Conservation (phyloP, 2,329 filamentous ascomycete genomes). For the Aspergillus hortae region DNA sequence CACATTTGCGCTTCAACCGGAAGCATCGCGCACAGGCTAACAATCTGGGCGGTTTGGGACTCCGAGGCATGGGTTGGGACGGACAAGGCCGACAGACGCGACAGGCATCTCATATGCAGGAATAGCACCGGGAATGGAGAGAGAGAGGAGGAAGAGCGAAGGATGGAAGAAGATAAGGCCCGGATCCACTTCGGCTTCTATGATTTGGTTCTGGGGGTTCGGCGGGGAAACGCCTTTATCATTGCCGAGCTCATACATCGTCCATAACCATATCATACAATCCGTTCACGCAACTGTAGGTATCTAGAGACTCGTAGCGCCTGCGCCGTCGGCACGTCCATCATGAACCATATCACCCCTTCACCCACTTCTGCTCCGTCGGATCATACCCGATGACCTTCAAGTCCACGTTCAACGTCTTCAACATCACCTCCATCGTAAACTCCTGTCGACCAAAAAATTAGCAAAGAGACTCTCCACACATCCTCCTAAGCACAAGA, state of each 20-base stretch:
- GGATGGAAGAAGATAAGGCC: background rate
- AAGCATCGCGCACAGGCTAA: conserved; percentile 27
- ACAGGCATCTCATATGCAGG: background rate
- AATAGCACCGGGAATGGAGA: background rate
- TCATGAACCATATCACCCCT: conserved; percentile 10
- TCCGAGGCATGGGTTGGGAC: conserved; percentile 5
- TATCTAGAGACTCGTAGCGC: background rate
- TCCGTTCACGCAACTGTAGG: too few relatives aligned
- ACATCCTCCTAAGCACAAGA: conserved; percentile 29
- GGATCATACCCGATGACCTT: conserved; percentile 62
- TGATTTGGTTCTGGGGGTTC: background rate
- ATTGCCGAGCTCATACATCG: background rate
- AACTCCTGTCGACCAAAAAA: conserved; percentile 49
- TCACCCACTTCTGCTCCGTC: conserved; percentile 54
- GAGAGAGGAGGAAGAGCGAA: background rate
- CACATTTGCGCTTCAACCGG: conserved; percentile 27
- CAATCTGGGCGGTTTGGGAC: conserved; percentile 15
- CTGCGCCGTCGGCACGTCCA: background rate
- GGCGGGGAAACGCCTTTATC: background rate
- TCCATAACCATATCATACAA: background rate
- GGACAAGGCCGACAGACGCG: background rate
- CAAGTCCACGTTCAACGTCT: conserved; percentile 60
- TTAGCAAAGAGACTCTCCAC: conserved; percentile 1
- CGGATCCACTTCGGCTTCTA: conserved; percentile 1
- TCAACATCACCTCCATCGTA: conserved; percentile 68